These are phyloP conservation scores for Pseudocercospora crystallina DNA, from an alignment of 2,329 filamentous ascomycete species.

Conservation along the genomic window DNA sequence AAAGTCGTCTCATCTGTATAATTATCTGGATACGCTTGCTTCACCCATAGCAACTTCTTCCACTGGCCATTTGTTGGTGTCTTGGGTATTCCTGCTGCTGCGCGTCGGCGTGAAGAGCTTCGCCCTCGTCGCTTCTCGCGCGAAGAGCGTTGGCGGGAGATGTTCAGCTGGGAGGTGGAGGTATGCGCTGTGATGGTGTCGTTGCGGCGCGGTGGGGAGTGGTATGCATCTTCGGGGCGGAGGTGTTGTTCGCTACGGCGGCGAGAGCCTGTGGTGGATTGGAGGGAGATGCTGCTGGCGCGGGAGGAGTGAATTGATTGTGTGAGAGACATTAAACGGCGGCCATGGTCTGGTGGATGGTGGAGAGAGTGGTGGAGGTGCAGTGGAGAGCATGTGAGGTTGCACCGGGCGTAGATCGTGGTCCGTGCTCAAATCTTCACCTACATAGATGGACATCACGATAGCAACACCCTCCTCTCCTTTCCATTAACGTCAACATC, in stretches of 20 bases:
- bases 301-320: too few relatives aligned
- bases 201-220: conserved; percentile 57
- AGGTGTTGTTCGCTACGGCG: conserved; percentile 47
- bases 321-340: too few relatives aligned
- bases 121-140: conserved; percentile 56
- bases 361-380: too few relatives aligned
- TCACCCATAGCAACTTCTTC: conserved; percentile 98
- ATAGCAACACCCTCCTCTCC: too few relatives aligned
- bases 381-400: too few relatives aligned
- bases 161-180: conserved; percentile 4
- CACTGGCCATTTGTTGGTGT: conserved; percentile 57
- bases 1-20: conserved; percentile 98
- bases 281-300: too few relatives aligned
- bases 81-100: conserved; percentile 41
- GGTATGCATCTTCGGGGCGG: conserved; percentile 77
- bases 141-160: conserved; percentile 24
- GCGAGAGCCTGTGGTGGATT: too few relatives aligned
- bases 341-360: too few relatives aligned
- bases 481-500: too few relatives aligned
- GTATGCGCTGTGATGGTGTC: conserved; percentile 30
- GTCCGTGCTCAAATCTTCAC: too few relatives aligned
- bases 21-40: conserved; percentile 97
- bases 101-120: conserved; percentile 64
- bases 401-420: too few relatives aligned
- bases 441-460: too few relatives aligned